A percentile compares a stretch with the other conserved stretches of the same genome.
Evolutionary conservation across 169 alveolate genomes (phyloP).

Genomic region (Babesia ovata): DNA sequence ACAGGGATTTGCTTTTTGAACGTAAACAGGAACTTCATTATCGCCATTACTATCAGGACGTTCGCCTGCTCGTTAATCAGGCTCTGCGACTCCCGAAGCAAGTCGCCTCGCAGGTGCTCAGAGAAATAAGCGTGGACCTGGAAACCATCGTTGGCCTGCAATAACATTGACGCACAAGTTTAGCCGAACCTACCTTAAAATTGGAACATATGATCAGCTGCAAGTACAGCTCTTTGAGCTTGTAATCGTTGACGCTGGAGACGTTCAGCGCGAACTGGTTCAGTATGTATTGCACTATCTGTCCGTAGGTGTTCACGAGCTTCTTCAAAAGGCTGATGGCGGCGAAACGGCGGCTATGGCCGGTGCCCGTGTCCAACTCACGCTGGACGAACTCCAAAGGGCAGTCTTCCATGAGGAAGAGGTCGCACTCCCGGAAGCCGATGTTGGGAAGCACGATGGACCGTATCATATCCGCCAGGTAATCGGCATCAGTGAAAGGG

Average conservation of each 20-base stretch:
- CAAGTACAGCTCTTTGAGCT: constrained; percentile 64
- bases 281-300: constrained; percentile 49
- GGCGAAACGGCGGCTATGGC: constrained; percentile 59
- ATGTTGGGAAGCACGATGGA: constrained; percentile 63
- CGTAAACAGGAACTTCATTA: constrained; percentile 53
- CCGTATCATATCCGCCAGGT: constrained; percentile 55
- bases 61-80: constrained; percentile 36
- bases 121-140: constrained; percentile 47
- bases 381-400: constrained; percentile 66
- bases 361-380: constrained; percentile 56
- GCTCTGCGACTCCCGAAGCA: constrained; percentile 38
- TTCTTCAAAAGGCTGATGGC: constrained; percentile 61
- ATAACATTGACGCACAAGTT: neutral
- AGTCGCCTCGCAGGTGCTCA: constrained; percentile 51
- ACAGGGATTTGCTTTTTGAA: constrained; percentile 43
- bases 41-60: constrained; percentile 55
- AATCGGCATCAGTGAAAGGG: constrained; percentile 59
- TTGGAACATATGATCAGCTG: constrained; percentile 66
- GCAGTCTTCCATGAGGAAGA: constrained; percentile 55
- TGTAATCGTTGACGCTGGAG: constrained; percentile 51
- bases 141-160: constrained; percentile 38
- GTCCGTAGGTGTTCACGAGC: constrained; percentile 52
- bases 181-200: constrained; percentile 28
- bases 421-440: constrained; percentile 66
- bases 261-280: constrained; percentile 57